phyloP scores from a whole-genome alignment of 805 yeast species.

The Candida insectalens region DNA sequence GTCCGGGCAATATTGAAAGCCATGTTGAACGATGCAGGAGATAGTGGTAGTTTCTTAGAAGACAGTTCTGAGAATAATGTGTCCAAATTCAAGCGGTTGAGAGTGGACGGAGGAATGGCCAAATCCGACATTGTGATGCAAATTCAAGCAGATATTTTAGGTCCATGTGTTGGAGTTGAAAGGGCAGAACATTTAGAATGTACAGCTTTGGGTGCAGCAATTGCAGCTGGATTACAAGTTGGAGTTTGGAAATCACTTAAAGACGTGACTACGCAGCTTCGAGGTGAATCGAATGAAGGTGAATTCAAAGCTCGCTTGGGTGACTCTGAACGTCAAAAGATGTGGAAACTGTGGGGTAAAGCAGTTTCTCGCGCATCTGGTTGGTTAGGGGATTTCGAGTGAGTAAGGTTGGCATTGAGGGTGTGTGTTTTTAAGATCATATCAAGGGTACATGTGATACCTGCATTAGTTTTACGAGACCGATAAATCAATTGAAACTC shows the following conservation, averaged over 20 bases:
- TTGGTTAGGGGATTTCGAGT: constrained; percentile 35
- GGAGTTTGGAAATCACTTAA: constrained; percentile 62
- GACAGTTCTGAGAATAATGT: constrained; percentile 29
- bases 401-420: no score
- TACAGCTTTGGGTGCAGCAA: constrained; percentile 93
- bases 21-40: constrained; percentile 71
- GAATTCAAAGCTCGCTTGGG: constrained; percentile 28
- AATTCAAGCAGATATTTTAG: constrained; percentile 86
- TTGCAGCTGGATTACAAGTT: constrained; percentile 74
- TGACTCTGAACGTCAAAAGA: constrained; percentile 47
- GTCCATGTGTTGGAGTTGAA: constrained; percentile 73
- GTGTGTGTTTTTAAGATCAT: no score
- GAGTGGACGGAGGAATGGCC: constrained; percentile 96
- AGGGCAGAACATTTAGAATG: constrained; percentile 82
- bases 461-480: no score
- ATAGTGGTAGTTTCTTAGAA: constrained; percentile 47
- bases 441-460: no score
- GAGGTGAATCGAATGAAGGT: constrained; percentile 9
- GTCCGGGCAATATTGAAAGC: constrained; percentile 84
- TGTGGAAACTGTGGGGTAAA: constrained; percentile 73
- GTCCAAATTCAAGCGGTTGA: constrained; percentile 33
- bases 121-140: constrained; percentile 86
- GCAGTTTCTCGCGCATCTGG: constrained; percentile 76
- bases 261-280: constrained; percentile 44
- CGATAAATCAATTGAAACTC: no score